Percentiles rank a stretch among this genome's conserved stretches.
These are phyloP conservation scores for Penicillium psychrosexuale DNA, from an alignment of 2,329 filamentous ascomycete genomes.

Conservation along the genomic window DNA sequence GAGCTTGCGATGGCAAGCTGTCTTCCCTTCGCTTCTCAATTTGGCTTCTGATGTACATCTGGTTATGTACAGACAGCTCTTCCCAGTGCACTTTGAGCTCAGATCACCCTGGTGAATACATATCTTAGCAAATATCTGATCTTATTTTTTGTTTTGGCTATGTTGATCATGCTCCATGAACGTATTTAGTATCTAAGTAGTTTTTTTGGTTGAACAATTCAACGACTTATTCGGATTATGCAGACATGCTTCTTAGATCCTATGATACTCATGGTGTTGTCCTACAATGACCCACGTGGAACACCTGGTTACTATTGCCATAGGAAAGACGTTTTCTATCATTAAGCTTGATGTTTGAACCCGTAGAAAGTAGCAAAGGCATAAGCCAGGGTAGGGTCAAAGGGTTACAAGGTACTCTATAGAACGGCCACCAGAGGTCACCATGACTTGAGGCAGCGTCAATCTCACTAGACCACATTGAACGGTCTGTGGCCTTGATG, in stretches of 20 bases:
- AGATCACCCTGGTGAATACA: slow-evolving; percentile 15
- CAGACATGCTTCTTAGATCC: background rate
- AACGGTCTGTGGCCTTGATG: background rate
- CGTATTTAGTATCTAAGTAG: background rate
- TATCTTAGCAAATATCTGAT: slow-evolving; percentile 10
- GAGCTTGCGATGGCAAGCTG: background rate
- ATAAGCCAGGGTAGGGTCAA: background rate
- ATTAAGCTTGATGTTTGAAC: too few relatives aligned
- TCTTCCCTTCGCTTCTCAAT: slow-evolving; percentile 5
- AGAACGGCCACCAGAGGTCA: background rate
- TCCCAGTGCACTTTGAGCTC: slow-evolving; percentile 1
- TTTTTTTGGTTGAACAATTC: background rate
- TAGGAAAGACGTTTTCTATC: background rate
- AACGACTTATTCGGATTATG: background rate
- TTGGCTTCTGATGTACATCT: slow-evolving; percentile 22
- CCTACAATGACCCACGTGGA: background rate
- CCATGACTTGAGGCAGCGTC: background rate
- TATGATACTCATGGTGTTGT: background rate
- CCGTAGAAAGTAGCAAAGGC: background rate
- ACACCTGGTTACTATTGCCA: background rate
- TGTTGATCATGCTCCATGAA: slow-evolving; percentile 3
- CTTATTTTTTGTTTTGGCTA: slow-evolving; percentile 4
- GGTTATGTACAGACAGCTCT: slow-evolving; percentile 22
- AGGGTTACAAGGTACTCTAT: background rate
- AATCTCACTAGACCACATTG: background rate